A percentile compares a stretch with the other conserved stretches of the same genome.
These are phyloP conservation scores for Termitomyces sp. DNA, from an alignment of 768 basidiomycete species.

Conservation along the genomic window DNA sequence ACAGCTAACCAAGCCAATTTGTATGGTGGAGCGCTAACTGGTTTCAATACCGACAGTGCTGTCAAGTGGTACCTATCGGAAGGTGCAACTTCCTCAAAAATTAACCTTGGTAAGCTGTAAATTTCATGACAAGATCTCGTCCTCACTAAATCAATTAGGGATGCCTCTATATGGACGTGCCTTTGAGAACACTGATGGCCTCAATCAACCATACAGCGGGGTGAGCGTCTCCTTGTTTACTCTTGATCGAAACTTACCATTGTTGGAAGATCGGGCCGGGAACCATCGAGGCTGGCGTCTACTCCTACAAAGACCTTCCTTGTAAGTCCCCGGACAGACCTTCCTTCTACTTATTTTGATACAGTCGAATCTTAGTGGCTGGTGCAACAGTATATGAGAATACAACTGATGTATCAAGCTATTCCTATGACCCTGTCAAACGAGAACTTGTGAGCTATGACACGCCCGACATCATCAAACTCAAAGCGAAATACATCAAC, in stretches of 20 bases:
- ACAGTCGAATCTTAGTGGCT: slow-evolving; percentile 25
- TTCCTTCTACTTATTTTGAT: background rate
- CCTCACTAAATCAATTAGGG: slow-evolving; percentile 29
- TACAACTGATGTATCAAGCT: slow-evolving; percentile 62
- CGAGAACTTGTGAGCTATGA: slow-evolving; percentile 75
- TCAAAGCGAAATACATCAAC: slow-evolving; percentile 66
- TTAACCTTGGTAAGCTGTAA: slow-evolving; percentile 48
- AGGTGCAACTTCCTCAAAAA: slow-evolving; percentile 62
- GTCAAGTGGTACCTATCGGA: slow-evolving; percentile 51
- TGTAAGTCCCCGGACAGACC: slow-evolving; percentile 20
- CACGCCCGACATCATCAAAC: slow-evolving; percentile 55
- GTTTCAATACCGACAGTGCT: slow-evolving; percentile 63
- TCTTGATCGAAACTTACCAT: background rate
- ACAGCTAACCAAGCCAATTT: slow-evolving; percentile 57
- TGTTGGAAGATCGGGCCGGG: slow-evolving; percentile 58
- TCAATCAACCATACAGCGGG: slow-evolving; percentile 65
- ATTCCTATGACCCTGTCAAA: slow-evolving; percentile 67
- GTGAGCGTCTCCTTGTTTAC: slow-evolving; percentile 26
- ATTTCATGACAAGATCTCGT: background rate
- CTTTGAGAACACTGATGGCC: slow-evolving; percentile 63
- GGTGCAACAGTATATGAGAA: slow-evolving; percentile 64
- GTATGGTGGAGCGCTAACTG: slow-evolving; percentile 57
- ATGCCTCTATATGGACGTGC: slow-evolving; percentile 80
- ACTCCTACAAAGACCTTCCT: slow-evolving; percentile 73
- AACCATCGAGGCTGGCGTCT: slow-evolving; percentile 64